These are phyloP conservation scores for Sugiyamaella lignohabitans DNA, from an alignment of 805 yeast species.

Conservation along the genomic window DNA sequence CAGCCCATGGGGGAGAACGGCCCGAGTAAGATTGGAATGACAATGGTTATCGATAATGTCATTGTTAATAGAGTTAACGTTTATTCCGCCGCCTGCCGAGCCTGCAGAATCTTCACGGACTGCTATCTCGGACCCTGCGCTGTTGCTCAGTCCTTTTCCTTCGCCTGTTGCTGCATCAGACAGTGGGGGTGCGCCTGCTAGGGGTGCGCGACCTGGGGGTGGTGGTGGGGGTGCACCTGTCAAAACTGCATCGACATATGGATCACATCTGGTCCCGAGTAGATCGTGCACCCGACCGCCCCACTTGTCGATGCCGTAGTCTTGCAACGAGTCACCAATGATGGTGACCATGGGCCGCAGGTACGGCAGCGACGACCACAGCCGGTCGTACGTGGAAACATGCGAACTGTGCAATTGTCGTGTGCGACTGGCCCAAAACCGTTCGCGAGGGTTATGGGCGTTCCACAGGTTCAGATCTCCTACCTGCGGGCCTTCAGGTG, in stretches of 20 bases:
- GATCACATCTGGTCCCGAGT: conserved; percentile 64
- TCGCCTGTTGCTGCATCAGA: too few relatives aligned
- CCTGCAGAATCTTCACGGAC: too few relatives aligned
- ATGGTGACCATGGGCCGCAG: conserved; percentile 59
- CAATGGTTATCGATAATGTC: conserved; percentile 62
- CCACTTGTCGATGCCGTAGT: conserved; percentile 55
- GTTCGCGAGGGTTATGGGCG: conserved; percentile 52
- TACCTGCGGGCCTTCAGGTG: conserved; percentile 67
- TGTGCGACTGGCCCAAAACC: conserved; percentile 65
- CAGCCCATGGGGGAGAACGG: conserved; percentile 53
- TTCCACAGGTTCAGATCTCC: conserved; percentile 66
- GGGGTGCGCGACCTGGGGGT: too few relatives aligned
- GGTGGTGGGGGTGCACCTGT: conserved; percentile 43
- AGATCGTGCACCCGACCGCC: conserved; percentile 62
- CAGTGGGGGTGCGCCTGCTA: too few relatives aligned
- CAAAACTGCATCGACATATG: conserved; percentile 56
- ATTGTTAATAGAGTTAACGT: too few relatives aligned
- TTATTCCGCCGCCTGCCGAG: too few relatives aligned
- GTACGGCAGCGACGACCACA: conserved; percentile 64
- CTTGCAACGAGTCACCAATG: conserved; percentile 49
- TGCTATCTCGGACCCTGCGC: too few relatives aligned
- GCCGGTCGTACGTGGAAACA: conserved; percentile 52
- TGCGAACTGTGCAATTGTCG: conserved; percentile 61
- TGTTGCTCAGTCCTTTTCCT: too few relatives aligned
- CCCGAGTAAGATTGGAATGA: conserved; percentile 56